Evolutionary conservation across 2,329 filamentous ascomycete species (phyloP), one percentile per base, ranked within the genome.

Genomic region (Xylaria sp.): DNA sequence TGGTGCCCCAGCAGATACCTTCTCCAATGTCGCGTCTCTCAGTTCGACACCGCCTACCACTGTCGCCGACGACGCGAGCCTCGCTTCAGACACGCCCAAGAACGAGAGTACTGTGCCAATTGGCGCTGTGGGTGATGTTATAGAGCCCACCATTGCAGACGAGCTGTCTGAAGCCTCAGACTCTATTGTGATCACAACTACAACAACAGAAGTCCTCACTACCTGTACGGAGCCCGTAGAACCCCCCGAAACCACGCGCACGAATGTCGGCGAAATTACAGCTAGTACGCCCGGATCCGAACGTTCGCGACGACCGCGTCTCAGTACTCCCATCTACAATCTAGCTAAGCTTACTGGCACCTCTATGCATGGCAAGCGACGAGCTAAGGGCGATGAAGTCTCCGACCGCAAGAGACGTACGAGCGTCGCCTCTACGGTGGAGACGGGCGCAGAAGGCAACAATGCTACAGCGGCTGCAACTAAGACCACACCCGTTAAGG

Each of bases 41-140:
- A 85, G 83, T 74, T 90, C 88, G 23, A 92, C 90, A 66, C 90
- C 90, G 55, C 88, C 89, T 27, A 92, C 90, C 58, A 92, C 88
- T 73, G 82, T 90, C 72, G 87, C 86, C 75, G 90, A 92, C 78
- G 85, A 83, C 74, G 84, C 83, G 68, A 91, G 89, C 80, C 81
- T 89, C 65, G 82, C 84, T 63, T 87, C 86, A 48, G 79, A 82
- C 48, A 83, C 87, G 44, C 91, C 89, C 44, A 92, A 88, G 76
- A 82, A 87, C 73, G 87, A 87, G 73, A 87, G 90, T 78, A 82
- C 82, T 72, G 82, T 82, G 65, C 89, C 88, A 79, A 82, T 88
- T 73, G 82, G 81, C 62, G 83, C 83, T 59, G 74, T 80, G 59
- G 83, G 79, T 40, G 72, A 77, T 23, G 60, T 68, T 54, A 59